Evolutionary conservation across 176 grass and related monocot species (phyloP).

Genomic region (Typha latifolia): DNA sequence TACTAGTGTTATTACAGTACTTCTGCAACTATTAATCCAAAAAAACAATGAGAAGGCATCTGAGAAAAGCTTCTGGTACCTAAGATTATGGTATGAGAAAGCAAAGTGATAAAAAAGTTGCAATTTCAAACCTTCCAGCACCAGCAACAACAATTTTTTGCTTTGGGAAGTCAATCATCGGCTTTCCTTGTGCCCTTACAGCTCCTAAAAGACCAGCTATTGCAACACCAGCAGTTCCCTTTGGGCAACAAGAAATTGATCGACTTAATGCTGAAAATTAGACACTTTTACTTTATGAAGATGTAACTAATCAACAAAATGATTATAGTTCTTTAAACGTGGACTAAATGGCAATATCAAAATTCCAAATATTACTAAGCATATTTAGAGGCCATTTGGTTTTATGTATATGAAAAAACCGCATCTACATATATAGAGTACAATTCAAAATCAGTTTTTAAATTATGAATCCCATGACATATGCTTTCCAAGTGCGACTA

Average conservation of each 20-base stretch:
- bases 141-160: slow-evolving; percentile 99
- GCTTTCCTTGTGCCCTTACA: slow-evolving; percentile 88
- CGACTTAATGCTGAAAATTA: not conserved
- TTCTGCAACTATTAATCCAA: not conserved
- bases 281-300: no score
- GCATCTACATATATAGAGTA: no score
- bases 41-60: not conserved
- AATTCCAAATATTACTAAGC: no score
- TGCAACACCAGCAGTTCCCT: slow-evolving; percentile 98
- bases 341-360: no score
- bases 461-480: no score
- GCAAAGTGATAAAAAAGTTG: not conserved
- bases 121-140: slow-evolving; percentile 62
- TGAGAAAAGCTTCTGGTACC: not conserved
- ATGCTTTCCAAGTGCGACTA: no score
- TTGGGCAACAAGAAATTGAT: slow-evolving; percentile 27
- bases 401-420: no score
- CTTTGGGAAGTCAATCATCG: slow-evolving; percentile 97
- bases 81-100: slow-evolving; percentile 15
- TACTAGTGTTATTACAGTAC: no score
- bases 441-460: no score
- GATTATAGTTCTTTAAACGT: no score
- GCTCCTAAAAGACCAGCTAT: slow-evolving; percentile 97
- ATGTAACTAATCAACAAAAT: not conserved
- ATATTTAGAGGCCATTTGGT: no score